Evolutionary conservation across 2,329 filamentous ascomycete species (phyloP).

Genomic region (Didymella arachidicola): DNA sequence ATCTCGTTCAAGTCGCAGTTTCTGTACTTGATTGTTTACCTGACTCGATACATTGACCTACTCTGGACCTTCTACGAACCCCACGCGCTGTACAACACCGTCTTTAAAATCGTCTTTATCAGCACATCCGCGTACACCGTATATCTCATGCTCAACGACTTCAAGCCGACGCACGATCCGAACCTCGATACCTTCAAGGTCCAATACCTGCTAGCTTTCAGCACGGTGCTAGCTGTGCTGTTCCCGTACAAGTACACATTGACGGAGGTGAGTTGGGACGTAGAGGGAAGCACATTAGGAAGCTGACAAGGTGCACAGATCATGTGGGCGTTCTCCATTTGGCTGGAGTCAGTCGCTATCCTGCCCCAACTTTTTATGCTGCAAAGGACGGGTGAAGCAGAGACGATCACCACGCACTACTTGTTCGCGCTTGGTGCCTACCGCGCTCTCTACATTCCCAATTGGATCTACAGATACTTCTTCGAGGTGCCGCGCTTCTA

Average conservation of each 20-base stretch:
- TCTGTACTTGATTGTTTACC: constrained; percentile 91
- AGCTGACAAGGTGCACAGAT: constrained; percentile 64
- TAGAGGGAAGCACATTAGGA: not conserved
- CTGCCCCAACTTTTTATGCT: constrained; percentile 98
- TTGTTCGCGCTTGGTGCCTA: constrained; percentile 92
- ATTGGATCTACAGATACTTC: constrained; percentile 94
- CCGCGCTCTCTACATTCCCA: constrained; percentile 94
- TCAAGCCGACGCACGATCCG: constrained; percentile 96
- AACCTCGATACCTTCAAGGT: constrained; percentile 98
- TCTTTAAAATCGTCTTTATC: constrained; percentile 97
- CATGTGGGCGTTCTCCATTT: constrained; percentile 97
- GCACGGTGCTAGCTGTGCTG: constrained; percentile 78
- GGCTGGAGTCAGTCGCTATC: constrained; percentile 96
- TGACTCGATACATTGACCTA: constrained; percentile 90
- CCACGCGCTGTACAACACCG: constrained; percentile 78
- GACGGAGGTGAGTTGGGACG: constrained; percentile 62
- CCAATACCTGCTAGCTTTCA: constrained; percentile 87
- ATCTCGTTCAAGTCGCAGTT: constrained; percentile 99
- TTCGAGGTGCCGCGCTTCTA: constrained; percentile 72
- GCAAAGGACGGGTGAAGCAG: constrained; percentile 94
- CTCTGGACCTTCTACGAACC: constrained; percentile 83
- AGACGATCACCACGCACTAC: constrained; percentile 99
- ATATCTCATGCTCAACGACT: constrained; percentile 97
- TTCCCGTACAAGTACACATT: constrained; percentile 85
- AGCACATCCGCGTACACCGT: constrained; percentile 89